Evolutionary conservation across 2,329 filamentous ascomycete genomes (phyloP).

Genomic region (Ophiostoma quercus): DNA sequence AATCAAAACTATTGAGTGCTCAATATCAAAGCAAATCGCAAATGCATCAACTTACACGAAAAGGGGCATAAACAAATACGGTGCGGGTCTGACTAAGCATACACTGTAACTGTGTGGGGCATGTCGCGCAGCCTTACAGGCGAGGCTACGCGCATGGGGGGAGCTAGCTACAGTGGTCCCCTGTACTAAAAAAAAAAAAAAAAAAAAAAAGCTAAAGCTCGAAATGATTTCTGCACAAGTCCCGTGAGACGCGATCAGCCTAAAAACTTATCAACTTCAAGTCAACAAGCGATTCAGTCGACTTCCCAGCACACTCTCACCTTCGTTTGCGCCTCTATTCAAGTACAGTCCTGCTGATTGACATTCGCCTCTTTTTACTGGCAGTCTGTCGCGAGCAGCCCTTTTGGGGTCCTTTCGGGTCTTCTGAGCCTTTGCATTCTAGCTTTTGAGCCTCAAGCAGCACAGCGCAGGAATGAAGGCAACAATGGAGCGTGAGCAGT

Average conservation of each 20-base stretch:
- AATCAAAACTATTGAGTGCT: background rate
- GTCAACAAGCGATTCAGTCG: background rate
- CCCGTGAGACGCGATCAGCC: background rate
- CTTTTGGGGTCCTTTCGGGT: background rate
- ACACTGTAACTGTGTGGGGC: slow-evolving; percentile 11
- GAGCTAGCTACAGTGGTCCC: background rate
- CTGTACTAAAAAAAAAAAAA: slow-evolving; percentile 6
- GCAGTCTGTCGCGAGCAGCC: background rate
- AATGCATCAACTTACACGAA: background rate
- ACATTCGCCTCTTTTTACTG: background rate
- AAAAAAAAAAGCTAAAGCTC: background rate
- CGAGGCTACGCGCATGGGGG: slow-evolving; percentile 11
- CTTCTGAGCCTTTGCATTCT: background rate
- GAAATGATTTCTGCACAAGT: background rate
- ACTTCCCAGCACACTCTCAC: background rate
- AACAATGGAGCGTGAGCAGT: slow-evolving; percentile 6
- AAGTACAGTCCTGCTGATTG: background rate
- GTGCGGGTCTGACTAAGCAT: background rate
- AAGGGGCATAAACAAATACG: slow-evolving; percentile 10
- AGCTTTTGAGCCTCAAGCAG: background rate
- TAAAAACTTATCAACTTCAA: background rate
- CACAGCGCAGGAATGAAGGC: slow-evolving; percentile 2
- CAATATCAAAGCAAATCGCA: background rate
- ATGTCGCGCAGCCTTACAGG: background rate
- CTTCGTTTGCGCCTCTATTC: background rate